Percentiles rank a stretch among this genome's conserved stretches.
phyloP scores from a whole-genome alignment of 83 land plant genomes.

The Larix sibirica region DNA sequence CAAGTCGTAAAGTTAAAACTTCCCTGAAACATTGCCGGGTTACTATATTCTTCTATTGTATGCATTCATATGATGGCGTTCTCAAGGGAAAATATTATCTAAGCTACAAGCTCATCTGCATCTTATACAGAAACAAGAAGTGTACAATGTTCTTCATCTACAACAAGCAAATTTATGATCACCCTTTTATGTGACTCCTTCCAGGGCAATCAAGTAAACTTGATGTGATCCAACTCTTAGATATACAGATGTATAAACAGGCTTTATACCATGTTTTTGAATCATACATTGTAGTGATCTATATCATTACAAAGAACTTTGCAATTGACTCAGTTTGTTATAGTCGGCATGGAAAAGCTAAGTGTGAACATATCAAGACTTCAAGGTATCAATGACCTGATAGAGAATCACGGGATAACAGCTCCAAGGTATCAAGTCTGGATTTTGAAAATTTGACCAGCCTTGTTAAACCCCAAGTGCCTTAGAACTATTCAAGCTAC shows the following conservation, averaged over 20 bases:
- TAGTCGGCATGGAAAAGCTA: neutral
- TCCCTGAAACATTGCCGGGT: neutral
- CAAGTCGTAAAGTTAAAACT: neutral
- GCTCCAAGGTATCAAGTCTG: neutral
- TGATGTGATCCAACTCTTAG: neutral
- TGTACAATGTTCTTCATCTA: neutral
- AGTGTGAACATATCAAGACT: neutral
- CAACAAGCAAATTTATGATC: neutral
- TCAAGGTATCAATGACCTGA: no score
- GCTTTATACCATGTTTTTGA: neutral
- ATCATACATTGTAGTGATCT: neutral
- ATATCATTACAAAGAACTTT: neutral
- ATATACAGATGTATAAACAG: neutral
- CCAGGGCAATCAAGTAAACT: neutral
- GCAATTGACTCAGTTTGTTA: neutral
- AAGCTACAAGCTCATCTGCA: neutral
- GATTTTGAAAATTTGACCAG: neutral
- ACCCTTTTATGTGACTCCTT: neutral
- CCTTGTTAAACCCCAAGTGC: neutral
- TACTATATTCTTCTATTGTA: neutral
- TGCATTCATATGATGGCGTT: neutral
- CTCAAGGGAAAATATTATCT: neutral
- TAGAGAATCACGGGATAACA: neutral
- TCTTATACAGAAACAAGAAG: neutral
- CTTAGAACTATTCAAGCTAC: neutral